Conservation (phyloP, 2,329 filamentous ascomycete species). For the Aspergillus brunneoviolaceus region DNA sequence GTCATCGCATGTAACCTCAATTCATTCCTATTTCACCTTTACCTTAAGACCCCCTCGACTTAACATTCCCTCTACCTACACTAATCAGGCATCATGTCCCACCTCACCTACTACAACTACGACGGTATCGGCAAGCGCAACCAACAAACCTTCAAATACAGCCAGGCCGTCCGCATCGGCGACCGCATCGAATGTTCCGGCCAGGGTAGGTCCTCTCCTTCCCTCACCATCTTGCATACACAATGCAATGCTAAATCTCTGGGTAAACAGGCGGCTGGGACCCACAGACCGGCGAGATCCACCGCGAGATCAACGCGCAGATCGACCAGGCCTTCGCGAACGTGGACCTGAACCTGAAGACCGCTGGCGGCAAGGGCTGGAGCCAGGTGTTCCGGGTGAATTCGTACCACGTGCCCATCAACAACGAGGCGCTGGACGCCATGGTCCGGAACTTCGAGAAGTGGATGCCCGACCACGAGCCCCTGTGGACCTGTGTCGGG, state of each 20-base stretch:
- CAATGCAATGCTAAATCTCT: too few relatives aligned
- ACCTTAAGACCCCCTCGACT: too few relatives aligned
- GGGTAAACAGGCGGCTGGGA: slow-evolving; percentile 36
- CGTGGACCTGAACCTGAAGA: slow-evolving; percentile 52
- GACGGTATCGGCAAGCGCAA: slow-evolving; percentile 39
- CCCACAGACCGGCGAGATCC: slow-evolving; percentile 22
- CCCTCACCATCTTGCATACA: neutral
- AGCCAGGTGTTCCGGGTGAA: slow-evolving; percentile 52
- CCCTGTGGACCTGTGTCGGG: slow-evolving; percentile 56
- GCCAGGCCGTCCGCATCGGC: slow-evolving; percentile 51
- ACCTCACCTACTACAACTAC: slow-evolving; percentile 44
- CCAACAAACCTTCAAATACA: slow-evolving; percentile 40
- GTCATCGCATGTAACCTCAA: neutral
- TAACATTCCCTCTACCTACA: too few relatives aligned
- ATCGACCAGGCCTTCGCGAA: slow-evolving; percentile 58
- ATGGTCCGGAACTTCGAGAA: slow-evolving; percentile 52
- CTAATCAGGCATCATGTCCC: slow-evolving; percentile 29
- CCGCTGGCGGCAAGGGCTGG: slow-evolving; percentile 53
- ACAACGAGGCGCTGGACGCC: slow-evolving; percentile 37
- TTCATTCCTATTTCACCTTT: too few relatives aligned
- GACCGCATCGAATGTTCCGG: slow-evolving; percentile 47
- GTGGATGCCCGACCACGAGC: slow-evolving; percentile 54
- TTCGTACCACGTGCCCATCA: slow-evolving; percentile 48
- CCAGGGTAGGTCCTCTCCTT: slow-evolving; percentile 20
- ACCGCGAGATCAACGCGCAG: slow-evolving; percentile 44